Base-by-base conservation (phyloP, 225 moss, liverwort and hornwort species). In the Marchantia polymorpha region DNA sequence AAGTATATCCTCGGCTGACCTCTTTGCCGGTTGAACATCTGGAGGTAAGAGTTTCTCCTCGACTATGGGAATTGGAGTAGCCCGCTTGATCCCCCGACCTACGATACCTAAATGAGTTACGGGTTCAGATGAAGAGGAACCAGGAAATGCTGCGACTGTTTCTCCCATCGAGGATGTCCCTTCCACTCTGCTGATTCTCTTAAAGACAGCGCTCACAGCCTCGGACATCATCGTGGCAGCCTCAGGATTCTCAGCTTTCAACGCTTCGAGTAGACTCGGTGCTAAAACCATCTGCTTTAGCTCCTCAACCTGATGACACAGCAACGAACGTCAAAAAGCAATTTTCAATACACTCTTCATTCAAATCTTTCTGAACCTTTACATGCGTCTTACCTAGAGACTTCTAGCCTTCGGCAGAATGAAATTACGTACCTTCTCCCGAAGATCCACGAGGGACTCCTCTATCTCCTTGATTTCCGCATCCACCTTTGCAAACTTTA, bases 21-120 rank as follows among this genome's bases (percentile, higher is more conserved):
- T 93, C 86, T 91, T 94, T 78, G 85, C 88, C 31, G 90, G 80
- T 66, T 91, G 92, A 22, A 83, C 74, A 69, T 86, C 91, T 58
- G 77, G 79, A 31, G 84, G 76, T 63, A 69, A 22, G 46, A 77
- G 76, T 16, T 77, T 71, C 27, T 84, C 90, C 55, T 83, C 90
- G 48, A 84, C 48, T 53, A 93, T 78, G 78, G 92, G 82, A 20
- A 89, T 83, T 4, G 88, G 90, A 68, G 90, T 90, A 61, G 97
- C 91, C 72, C 97, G 89, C 88, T 94, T 93, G 69, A 94, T 86
- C 48, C 97, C 97, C 82, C 97, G 87, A 61, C 97, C 97, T 56
- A 97, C 88, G 80, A 97, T 91, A 68, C 94, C 92, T 65, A 94
- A 90, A 82, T 94, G 89, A 29, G 97, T 94, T 25, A 94, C 93